Evolutionary conservation across 192 early-diverging fungal genomes (phyloP).

Genomic region (Umbelopsis ramanniana): DNA sequence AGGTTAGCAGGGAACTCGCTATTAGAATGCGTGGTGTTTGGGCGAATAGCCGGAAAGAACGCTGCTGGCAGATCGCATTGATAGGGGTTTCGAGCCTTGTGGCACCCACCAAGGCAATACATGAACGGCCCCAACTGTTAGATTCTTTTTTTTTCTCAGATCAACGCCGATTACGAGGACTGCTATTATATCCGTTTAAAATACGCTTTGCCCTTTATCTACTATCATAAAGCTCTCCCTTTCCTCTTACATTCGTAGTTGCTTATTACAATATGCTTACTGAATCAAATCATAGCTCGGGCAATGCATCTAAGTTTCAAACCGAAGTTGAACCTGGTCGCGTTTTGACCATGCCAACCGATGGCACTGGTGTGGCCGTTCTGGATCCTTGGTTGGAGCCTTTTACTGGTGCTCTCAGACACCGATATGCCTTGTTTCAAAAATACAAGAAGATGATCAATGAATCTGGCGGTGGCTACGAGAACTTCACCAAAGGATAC

Average conservation of each 20-base stretch:
- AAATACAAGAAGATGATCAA: constrained; percentile 77
- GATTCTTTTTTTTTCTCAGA: background rate
- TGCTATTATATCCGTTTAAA: background rate
- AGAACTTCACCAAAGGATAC: constrained; percentile 82
- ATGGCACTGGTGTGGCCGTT: constrained; percentile 68
- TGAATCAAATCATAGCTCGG: background rate
- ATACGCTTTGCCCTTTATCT: background rate
- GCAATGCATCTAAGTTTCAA: constrained; percentile 24
- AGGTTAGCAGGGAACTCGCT: constrained; percentile 81
- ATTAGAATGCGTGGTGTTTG: constrained; percentile 83
- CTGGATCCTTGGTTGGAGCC: constrained; percentile 84
- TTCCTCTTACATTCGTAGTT: background rate
- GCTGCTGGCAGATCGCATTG: constrained; percentile 23
- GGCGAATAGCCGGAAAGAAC: constrained; percentile 71
- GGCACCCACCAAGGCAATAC: background rate
- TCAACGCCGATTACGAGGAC: constrained; percentile 16
- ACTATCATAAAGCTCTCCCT: background rate
- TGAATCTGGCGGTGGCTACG: constrained; percentile 75
- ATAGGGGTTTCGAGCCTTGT: constrained; percentile 3
- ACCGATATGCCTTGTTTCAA: constrained; percentile 61
- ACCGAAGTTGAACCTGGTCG: constrained; percentile 39
- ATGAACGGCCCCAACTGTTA: background rate
- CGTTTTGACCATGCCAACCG: constrained; percentile 35
- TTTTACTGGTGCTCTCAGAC: constrained; percentile 60
- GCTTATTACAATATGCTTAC: background rate